Percentiles rank a stretch among this genome's conserved stretches.
Conservation (phyloP, 1,139 yeast genomes). For the Candida freyschussii region DNA sequence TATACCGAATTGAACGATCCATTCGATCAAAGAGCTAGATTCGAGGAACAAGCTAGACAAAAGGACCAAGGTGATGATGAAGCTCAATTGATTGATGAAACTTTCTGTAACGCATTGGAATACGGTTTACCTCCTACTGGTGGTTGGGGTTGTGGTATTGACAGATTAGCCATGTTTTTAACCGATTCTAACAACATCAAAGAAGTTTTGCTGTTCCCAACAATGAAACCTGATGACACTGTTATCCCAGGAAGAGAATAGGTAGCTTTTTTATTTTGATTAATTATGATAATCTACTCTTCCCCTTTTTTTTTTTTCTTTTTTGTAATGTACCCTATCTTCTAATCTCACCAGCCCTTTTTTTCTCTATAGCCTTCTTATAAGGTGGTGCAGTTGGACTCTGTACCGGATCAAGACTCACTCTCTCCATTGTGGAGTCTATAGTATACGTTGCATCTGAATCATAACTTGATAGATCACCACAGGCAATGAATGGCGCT, state of each 20-base stretch:
- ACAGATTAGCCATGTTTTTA: constrained; percentile 96
- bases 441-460: constrained; percentile 91
- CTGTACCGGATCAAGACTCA: constrained; percentile 82
- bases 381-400: constrained; percentile 96
- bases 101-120: constrained; percentile 95
- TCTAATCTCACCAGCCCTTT: constrained; percentile 57
- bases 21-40: constrained; percentile 93
- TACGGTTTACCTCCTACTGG: constrained; percentile 99
- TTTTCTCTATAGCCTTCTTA: constrained; percentile 83
- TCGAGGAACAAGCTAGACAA: constrained; percentile 98
- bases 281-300: too few species aligned
- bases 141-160: constrained; percentile 99
- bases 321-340: too few species aligned
- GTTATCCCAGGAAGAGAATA: constrained; percentile 23
- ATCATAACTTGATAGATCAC: constrained; percentile 80
- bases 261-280: too few species aligned
- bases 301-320: too few species aligned
- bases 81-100: constrained; percentile 94
- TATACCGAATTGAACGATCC: constrained; percentile 99
- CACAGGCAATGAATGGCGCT: constrained; percentile 92
- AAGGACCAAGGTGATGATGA: constrained; percentile 99
- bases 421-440: constrained; percentile 35
- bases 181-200: constrained; percentile 93
- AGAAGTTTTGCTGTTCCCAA: constrained; percentile 96
- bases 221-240: constrained; percentile 83